phyloP scores from a whole-genome alignment of 495 filamentous ascomycete species.

The Pseudoneurospora amorphoporcata region DNA sequence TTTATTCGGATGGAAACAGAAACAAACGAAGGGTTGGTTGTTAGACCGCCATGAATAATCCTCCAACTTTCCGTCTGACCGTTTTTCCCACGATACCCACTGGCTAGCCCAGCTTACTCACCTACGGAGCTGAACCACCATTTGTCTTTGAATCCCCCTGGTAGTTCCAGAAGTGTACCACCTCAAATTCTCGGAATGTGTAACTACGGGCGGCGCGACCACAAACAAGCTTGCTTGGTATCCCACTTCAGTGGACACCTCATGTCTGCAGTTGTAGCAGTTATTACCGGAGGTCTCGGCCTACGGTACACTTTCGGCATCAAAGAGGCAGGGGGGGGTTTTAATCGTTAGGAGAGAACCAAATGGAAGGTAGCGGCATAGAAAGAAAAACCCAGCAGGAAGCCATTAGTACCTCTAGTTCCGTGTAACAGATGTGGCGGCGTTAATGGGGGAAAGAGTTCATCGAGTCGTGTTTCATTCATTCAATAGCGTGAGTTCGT shows the following conservation, averaged over 20 bases:
- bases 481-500: not conserved
- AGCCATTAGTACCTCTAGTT: not conserved
- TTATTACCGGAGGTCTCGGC: not conserved
- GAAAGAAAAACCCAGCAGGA: not conserved
- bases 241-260: not conserved
- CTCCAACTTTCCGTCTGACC: not conserved
- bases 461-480: not conserved
- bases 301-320: not conserved
- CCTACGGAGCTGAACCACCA: not conserved
- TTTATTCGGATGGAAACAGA: not conserved
- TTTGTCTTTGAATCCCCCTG: not conserved
- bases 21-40: not conserved
- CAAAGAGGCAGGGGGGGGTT: not conserved
- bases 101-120: not conserved
- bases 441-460: not conserved
- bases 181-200: not conserved
- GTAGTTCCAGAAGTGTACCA: not conserved
- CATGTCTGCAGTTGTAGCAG: not conserved
- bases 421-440: not conserved
- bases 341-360: too few relatives aligned
- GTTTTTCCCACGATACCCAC: not conserved
- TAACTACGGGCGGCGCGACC: not conserved
- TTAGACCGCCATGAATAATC: not conserved
- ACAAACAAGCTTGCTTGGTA: not conserved
- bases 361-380: not conserved